Evolutionary conservation across 116 monocot species (phyloP).

Genomic region (Dioscorea cayenensis): DNA sequence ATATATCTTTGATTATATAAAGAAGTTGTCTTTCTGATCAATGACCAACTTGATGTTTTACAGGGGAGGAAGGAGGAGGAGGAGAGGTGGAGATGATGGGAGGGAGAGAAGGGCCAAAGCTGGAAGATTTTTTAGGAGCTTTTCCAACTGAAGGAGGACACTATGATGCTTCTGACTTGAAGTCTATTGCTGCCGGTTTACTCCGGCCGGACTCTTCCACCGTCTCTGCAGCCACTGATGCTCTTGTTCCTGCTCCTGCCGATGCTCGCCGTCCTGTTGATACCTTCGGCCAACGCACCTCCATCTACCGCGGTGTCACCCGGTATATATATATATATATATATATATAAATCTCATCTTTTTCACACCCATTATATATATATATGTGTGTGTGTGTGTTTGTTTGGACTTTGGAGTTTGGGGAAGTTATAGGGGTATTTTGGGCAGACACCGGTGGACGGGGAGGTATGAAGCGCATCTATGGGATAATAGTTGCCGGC

Average conservation of each 20-base stretch:
- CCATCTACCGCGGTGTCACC: constrained; percentile 93
- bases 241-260: constrained; percentile 5
- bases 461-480: constrained; percentile 97
- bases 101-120: constrained; percentile 43
- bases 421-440: constrained; percentile 3
- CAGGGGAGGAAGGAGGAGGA: constrained; percentile 5
- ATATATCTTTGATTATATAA: background rate
- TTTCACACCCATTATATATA: background rate
- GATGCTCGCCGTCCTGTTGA: constrained; percentile 54
- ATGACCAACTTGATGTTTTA: background rate
- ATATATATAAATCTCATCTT: background rate
- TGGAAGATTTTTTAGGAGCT: constrained; percentile 75
- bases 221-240: constrained; percentile 20
- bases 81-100: constrained; percentile 18
- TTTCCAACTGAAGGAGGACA: background rate
- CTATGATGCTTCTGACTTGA: constrained; percentile 64
- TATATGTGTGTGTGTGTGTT: too few species aligned
- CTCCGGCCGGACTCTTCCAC: constrained; percentile 11
- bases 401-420: too few species aligned
- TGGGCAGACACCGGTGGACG: constrained; percentile 91
- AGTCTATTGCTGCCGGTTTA: constrained; percentile 61
- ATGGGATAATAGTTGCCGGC: constrained; percentile 96
- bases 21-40: too few species aligned
- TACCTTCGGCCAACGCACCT: constrained; percentile 87
- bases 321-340: constrained; percentile 26